Percentiles rank a stretch among this genome's conserved stretches.
Evolutionary conservation across 2,329 filamentous ascomycete species (phyloP).

Genomic region (Epichloe hybrida): DNA sequence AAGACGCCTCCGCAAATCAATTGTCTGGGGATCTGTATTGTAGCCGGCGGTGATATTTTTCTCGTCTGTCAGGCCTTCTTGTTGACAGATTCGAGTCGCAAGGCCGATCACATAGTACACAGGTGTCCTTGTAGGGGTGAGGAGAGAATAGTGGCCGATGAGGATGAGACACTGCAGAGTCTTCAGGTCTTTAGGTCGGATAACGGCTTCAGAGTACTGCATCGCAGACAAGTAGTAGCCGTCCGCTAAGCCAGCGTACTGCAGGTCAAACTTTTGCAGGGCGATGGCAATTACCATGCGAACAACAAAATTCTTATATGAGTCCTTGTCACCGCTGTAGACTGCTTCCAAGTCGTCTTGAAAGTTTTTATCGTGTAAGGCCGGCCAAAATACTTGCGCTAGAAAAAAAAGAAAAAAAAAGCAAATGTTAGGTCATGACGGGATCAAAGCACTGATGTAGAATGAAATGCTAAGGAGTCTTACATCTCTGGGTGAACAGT

Average conservation of each 20-base stretch:
- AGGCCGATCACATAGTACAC: conserved; percentile 89
- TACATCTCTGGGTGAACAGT: conserved; percentile 75
- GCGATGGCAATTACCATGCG: conserved; percentile 91
- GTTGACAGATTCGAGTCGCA: conserved; percentile 76
- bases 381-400: conserved; percentile 83
- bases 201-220: conserved; percentile 66
- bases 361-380: conserved; percentile 73
- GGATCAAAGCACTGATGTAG: not conserved
- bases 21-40: conserved; percentile 53
- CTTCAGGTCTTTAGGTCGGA: conserved; percentile 78
- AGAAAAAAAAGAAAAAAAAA: not conserved
- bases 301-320: conserved; percentile 77
- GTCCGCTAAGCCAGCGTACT: conserved; percentile 87
- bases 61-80: conserved; percentile 77
- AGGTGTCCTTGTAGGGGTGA: conserved; percentile 83
- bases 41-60: conserved; percentile 62
- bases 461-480: conserved; percentile 9
- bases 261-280: conserved; percentile 77
- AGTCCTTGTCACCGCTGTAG: conserved; percentile 59
- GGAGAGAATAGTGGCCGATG: conserved; percentile 79
- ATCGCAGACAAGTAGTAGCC: conserved; percentile 90
- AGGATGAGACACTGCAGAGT: conserved; percentile 82
- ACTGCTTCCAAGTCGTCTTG: conserved; percentile 66
- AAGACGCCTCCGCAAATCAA: conserved; percentile 80
- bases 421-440: not conserved